These are phyloP conservation scores for Trametes versicolor DNA, from an alignment of 1,284 basidiomycete species.

Conservation along the genomic window DNA sequence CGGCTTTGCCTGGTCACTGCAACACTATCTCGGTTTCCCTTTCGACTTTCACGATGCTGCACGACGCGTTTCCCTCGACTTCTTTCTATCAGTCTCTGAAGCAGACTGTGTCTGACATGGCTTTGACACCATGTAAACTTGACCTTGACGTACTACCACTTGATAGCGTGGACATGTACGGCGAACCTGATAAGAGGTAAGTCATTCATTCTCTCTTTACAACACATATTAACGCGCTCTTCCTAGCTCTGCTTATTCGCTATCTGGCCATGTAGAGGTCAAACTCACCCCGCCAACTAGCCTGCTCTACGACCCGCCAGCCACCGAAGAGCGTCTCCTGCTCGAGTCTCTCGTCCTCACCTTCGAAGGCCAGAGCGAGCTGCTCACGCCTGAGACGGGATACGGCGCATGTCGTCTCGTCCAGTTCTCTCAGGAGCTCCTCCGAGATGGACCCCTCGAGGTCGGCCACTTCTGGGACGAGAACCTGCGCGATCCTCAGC, in stretches of 20 bases:
- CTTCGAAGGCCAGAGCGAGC: slow-evolving; percentile 82
- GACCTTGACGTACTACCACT: slow-evolving; percentile 33
- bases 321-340: slow-evolving; percentile 58
- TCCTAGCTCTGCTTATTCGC: slow-evolving; percentile 71
- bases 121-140: slow-evolving; percentile 29
- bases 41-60: slow-evolving; percentile 23
- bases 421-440: slow-evolving; percentile 69
- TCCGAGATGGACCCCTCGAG: slow-evolving; percentile 60
- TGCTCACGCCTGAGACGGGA: slow-evolving; percentile 63
- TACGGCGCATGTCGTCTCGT: slow-evolving; percentile 74
- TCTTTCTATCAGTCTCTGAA: slow-evolving; percentile 30
- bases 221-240: slow-evolving; percentile 21
- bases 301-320: slow-evolving; percentile 58
- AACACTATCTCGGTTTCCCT: slow-evolving; percentile 12
- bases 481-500: slow-evolving; percentile 59
- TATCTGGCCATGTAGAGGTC: slow-evolving; percentile 77
- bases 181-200: slow-evolving; percentile 71
- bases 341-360: slow-evolving; percentile 74
- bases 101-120: slow-evolving; percentile 27
- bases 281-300: slow-evolving; percentile 53
- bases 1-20: slow-evolving; percentile 17
- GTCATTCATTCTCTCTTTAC: slow-evolving; percentile 38
- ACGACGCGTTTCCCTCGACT: slow-evolving; percentile 20
- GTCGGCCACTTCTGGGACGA: slow-evolving; percentile 70
- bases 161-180: slow-evolving; percentile 59